Conservation (phyloP, 148 eudicot species). For the Silene latifolia region DNA sequence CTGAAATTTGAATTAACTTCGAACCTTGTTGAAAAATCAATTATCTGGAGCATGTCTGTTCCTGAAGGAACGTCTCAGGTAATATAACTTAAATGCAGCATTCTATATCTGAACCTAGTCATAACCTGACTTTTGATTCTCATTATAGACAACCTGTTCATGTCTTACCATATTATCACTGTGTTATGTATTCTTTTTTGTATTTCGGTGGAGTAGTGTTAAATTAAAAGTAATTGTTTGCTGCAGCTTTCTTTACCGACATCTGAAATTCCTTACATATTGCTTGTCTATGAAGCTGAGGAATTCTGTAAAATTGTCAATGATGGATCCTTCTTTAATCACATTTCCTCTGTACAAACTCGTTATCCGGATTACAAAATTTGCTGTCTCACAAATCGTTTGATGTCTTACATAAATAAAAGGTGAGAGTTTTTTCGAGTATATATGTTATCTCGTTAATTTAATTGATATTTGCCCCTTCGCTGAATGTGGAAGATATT, state of each 20-base stretch:
- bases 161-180: background rate
- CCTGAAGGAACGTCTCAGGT: conserved; percentile 77
- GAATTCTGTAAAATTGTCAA: conserved; percentile 71
- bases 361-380: conserved; percentile 76
- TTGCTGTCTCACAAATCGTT: conserved; percentile 69
- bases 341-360: conserved; percentile 54
- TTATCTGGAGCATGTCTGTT: conserved; percentile 66
- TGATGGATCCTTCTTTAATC: conserved; percentile 53
- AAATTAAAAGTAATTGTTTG: conserved; percentile 12
- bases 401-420: conserved; percentile 80
- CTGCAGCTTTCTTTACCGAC: conserved; percentile 47
- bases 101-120: background rate
- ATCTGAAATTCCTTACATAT: conserved; percentile 52
- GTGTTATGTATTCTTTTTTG: background rate
- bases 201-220: background rate
- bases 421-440: conserved; percentile 39
- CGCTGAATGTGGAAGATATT: background rate
- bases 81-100: conserved; percentile 13
- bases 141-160: background rate
- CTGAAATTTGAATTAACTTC: conserved; percentile 45
- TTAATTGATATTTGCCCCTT: conserved; percentile 5
- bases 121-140: background rate
- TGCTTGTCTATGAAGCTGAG: conserved; percentile 76
- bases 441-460: background rate
- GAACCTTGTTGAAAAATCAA: conserved; percentile 70